Percentiles rank a stretch among this genome's conserved stretches.
phyloP scores from a whole-genome alignment of 257 asterid species.

The Nicotiana obtusifolia region DNA sequence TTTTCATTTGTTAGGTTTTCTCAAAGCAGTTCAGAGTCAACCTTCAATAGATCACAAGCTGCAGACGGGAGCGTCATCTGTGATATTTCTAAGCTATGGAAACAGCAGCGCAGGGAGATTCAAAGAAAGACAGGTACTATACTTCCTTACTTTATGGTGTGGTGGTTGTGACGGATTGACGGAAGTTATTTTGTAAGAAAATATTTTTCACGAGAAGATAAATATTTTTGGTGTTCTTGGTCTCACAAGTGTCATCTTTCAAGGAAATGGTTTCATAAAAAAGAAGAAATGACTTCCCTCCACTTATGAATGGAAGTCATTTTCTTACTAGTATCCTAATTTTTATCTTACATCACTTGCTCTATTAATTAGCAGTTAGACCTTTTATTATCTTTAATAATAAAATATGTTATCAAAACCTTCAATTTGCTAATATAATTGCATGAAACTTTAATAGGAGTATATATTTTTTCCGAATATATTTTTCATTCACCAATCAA shows the following conservation, averaged over 20 bases:
- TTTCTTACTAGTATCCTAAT: background rate
- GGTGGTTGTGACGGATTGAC: background rate
- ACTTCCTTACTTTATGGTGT: background rate
- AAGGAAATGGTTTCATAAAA: too few species aligned
- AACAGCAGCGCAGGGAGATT: background rate
- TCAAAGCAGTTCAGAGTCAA: background rate
- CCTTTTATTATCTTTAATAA: too few species aligned
- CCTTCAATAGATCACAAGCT: background rate
- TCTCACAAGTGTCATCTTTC: too few species aligned
- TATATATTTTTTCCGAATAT: too few species aligned
- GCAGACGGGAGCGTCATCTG: background rate
- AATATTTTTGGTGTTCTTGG: background rate
- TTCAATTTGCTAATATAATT: too few species aligned
- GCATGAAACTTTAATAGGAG: too few species aligned
- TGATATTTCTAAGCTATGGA: background rate
- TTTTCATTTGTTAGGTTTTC: background rate
- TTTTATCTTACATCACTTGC: background rate
- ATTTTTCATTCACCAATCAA: too few species aligned
- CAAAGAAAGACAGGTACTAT: background rate
- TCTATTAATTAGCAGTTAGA: background rate
- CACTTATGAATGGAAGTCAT: background rate
- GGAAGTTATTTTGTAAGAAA: too few species aligned
- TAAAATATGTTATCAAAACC: background rate
- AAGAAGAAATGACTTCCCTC: background rate
- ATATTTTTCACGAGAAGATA: too few species aligned